Base-by-base conservation (phyloP, 2,329 filamentous ascomycete genomes). In the Cordyceps tenuipes region DNA sequence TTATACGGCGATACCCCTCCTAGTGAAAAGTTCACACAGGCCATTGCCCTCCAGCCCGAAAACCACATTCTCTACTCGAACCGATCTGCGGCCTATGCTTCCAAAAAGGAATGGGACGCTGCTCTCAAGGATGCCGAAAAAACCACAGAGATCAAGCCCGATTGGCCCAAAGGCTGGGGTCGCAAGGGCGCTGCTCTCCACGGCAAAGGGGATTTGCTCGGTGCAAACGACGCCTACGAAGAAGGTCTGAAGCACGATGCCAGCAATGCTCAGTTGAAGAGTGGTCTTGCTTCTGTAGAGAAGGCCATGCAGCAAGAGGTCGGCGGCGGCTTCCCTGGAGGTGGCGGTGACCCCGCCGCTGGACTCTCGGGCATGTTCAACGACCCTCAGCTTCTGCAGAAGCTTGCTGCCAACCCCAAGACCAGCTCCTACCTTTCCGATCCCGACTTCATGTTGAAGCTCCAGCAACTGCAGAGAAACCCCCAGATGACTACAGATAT, bases 41-140 rank as follows among this genome's bases (percentile, higher is more conserved):
- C 94, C 57, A 97, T 99, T 71, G 88, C 85, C 60, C 77, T 96
- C 69, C 90, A 97, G 64, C 88, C 92, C 54, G 78, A 80, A 63
- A 99, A 99, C 76, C 94, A 99, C 76, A 93, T 99, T 66, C 88
- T 99, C 61, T 99, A 93, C 82, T 97, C 92, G 71, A 99, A 99
- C 78, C 87, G 94, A 67, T 97, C 94, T 34, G 94, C 85, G 61
- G 85, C 85, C 50, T 84, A 96, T 71, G 90, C 93, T 49, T 97
- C 94, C 57, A 89, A 96, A 75, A 90, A 87, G 74, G 85, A 97
- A 62, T 99, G 89, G 81, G 79, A 89, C 64, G 83, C 88, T 66
- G 94, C 94, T 21, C 79, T 97, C 29, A 82, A 88, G 64, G 94
- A 99, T 80, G 94, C 94, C 61, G 87, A 87, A 71, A 97, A 97